These are phyloP conservation scores for Gracilaria gracilis DNA, from an alignment of 23 red algal species.

Conservation along the genomic window DNA sequence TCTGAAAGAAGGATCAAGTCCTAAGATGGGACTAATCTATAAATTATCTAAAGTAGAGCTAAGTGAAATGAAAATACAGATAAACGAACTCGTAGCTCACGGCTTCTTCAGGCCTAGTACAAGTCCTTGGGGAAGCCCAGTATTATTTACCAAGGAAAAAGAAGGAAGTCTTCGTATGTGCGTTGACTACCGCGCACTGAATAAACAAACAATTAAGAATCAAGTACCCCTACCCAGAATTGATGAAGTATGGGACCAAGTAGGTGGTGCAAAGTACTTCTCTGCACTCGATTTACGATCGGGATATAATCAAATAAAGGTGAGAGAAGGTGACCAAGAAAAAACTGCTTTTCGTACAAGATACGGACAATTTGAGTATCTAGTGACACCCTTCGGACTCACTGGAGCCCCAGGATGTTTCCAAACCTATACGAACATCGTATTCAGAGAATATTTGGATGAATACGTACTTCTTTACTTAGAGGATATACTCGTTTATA, in stretches of 20 bases:
- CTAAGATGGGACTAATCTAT: conserved; percentile 38
- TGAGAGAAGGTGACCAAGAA: conserved; percentile 19
- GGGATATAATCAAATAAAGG: conserved; percentile 46
- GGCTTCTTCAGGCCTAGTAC: conserved; percentile 12
- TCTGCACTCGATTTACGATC: conserved; percentile 52
- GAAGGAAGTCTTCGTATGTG: conserved; percentile 16
- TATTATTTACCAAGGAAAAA: conserved; percentile 35
- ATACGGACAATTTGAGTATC: conserved; percentile 54
- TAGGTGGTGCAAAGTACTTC: conserved; percentile 46
- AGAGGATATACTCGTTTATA: conserved; percentile 57
- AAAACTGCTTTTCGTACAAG: conserved; percentile 57
- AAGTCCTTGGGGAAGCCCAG: conserved; percentile 54
- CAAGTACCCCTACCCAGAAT: conserved; percentile 33
- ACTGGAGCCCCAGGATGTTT: conserved; percentile 46
- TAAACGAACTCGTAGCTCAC: neutral
- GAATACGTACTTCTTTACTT: conserved; percentile 39
- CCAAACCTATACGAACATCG: conserved; percentile 29
- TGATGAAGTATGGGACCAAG: conserved; percentile 64
- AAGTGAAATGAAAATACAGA: conserved; percentile 16
- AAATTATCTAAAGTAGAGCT: conserved; percentile 11
- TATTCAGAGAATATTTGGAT: conserved; percentile 43
- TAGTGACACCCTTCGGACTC: conserved; percentile 51
- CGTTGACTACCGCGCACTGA: conserved; percentile 46
- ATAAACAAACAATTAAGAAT: conserved; percentile 57
- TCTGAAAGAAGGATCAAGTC: neutral